Evolutionary conservation across 2,329 filamentous ascomycete species (phyloP).

Genomic region (Aspergillus flavus): DNA sequence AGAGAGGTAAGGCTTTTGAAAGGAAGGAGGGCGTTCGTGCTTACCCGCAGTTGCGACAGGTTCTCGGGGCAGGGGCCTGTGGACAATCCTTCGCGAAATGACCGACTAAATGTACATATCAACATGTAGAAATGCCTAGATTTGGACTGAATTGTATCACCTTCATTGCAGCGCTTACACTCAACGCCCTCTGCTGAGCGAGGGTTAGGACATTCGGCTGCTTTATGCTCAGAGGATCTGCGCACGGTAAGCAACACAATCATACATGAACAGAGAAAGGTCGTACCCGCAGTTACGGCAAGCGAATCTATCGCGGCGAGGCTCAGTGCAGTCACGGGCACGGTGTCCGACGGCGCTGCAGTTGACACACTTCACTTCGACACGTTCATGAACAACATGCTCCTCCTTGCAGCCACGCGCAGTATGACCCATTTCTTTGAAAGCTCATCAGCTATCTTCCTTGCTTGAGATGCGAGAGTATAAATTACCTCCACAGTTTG

Average conservation of each 20-base stretch:
- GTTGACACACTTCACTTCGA: constrained; percentile 54
- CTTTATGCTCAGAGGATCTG: constrained; percentile 49
- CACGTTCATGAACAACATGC: constrained; percentile 39
- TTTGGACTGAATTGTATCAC: constrained; percentile 25
- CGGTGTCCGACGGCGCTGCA: constrained; percentile 52
- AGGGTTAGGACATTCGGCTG: constrained; percentile 52
- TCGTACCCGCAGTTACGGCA: constrained; percentile 59
- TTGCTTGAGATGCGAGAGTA: neutral
- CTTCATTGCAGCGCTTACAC: constrained; percentile 47
- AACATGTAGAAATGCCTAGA: neutral
- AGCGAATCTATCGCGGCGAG: constrained; percentile 40
- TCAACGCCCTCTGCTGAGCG: constrained; percentile 48
- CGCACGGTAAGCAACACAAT: constrained; percentile 20
- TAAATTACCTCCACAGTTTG: constrained; percentile 51
- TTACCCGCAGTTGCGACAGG: constrained; percentile 51
- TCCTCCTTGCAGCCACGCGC: constrained; percentile 53
- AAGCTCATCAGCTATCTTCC: neutral
- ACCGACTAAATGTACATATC: constrained; percentile 34
- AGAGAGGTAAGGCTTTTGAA: neutral
- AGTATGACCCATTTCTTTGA: constrained; percentile 52
- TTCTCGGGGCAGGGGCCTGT: constrained; percentile 34
- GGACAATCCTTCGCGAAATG: constrained; percentile 53
- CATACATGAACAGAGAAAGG: neutral
- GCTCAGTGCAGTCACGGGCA: constrained; percentile 49
- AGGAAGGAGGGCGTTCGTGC: constrained; percentile 3